Base-by-base conservation (phyloP, 768 basidiomycete species). In the Daedaleopsis sinensis region DNA sequence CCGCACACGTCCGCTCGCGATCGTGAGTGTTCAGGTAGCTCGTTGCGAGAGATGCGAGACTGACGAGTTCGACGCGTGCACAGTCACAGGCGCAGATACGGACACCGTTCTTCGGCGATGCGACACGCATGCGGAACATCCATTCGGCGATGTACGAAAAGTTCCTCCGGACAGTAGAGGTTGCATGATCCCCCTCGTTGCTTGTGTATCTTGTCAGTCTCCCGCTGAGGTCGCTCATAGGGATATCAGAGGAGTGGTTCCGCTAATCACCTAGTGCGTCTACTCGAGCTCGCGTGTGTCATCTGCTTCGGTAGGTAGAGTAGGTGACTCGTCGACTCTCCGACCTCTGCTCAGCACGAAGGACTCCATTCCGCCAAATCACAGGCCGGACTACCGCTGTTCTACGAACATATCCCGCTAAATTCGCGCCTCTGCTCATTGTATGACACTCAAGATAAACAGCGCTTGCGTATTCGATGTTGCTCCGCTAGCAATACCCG, bases 81-180 rank as follows among this genome's bases (percentile, higher is more conserved):
- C 55, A 76, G 78, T 65, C 63, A 23, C 75, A 83, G 68, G 74
- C 82, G 15, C 78, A 82, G 49, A 68, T 83, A 5, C 82, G 77
- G 42, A 71, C 79, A 24, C 71, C 71, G 2, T 74, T 82, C 52
- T 76, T 84, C 52, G 81, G 86, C 66, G 84, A 87, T 51, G 80
- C 82, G 24, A 83, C 84, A 1, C 86, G 84, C 61, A 68, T 91
- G 59, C 77, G 79, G 55, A 86, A 90, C 66, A 82, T 91, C 23
- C 84, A 85, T 62, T 81, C 84, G n/a, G 80, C 82, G 42, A 85
- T 83, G 36, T 82, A 83, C 63, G 83, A 88, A 54, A 81, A 84
- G 66, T 91, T 92, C 69, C 74, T 89, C 72, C 80, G 81, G 67
- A 84, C 80, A 64, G 81, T 89, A 48, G 70, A 70, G 57, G 70